Percentiles rank a stretch among this genome's conserved stretches.
Conservation (phyloP, 2,329 filamentous ascomycete species). For the Claviceps arundinis region DNA sequence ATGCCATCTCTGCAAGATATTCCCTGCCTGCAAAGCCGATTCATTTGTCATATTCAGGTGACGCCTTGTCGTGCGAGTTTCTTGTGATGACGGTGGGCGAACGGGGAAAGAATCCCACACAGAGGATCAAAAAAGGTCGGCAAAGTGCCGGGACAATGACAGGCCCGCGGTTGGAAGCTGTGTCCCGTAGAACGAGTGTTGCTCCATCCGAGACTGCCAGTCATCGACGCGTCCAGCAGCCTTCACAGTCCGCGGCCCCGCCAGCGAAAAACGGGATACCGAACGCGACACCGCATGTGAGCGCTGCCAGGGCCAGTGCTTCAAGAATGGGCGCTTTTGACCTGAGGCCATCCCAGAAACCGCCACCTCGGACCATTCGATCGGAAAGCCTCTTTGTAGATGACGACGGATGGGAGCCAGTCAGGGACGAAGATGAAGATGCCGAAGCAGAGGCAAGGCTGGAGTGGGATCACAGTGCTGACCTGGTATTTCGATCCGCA, state of each 20-base stretch:
- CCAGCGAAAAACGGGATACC: slow-evolving; percentile 5
- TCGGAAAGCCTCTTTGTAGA: slow-evolving; percentile 64
- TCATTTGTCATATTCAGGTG: slow-evolving; percentile 56
- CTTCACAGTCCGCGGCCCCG: slow-evolving; percentile 2
- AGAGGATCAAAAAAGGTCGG: slow-evolving; percentile 33
- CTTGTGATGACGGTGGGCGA: slow-evolving; percentile 74
- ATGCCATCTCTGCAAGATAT: slow-evolving; percentile 54
- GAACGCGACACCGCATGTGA: slow-evolving; percentile 20
- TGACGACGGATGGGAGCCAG: slow-evolving; percentile 63
- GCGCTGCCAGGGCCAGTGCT: slow-evolving; percentile 21
- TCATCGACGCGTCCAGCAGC: slow-evolving; percentile 10
- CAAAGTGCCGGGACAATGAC: slow-evolving; percentile 23
- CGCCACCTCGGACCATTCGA: slow-evolving; percentile 43
- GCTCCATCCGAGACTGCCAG: slow-evolving; percentile 21
- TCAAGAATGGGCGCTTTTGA: slow-evolving; percentile 26
- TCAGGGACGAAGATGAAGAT: slow-evolving; percentile 45
- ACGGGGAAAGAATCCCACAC: slow-evolving; percentile 32
- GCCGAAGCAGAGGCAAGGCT: slow-evolving; percentile 54
- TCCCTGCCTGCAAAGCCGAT: slow-evolving; percentile 59
- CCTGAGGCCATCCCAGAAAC: slow-evolving; percentile 39
- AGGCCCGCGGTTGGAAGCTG: slow-evolving; percentile 33
- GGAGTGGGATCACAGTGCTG: slow-evolving; percentile 59
- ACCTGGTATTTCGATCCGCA: slow-evolving; percentile 36
- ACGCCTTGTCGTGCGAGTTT: slow-evolving; percentile 61
- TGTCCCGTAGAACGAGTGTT: slow-evolving; percentile 29